These are phyloP conservation scores for Guillardia theta DNA, from an alignment of 78 protist genomes.

Conservation along the genomic window DNA sequence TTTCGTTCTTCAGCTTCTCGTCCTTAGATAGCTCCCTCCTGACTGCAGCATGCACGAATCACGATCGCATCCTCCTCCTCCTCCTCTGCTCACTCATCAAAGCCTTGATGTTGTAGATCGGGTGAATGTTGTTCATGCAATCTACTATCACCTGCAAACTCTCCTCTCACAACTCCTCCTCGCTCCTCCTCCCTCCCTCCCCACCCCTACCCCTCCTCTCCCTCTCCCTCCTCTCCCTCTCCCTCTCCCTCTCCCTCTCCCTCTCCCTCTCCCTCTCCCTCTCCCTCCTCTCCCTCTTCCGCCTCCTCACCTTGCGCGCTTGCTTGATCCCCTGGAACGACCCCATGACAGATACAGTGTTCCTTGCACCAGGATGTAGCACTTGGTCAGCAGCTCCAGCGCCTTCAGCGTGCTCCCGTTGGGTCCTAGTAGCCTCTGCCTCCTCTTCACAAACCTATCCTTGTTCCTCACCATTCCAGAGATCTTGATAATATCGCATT, in stretches of 20 bases:
- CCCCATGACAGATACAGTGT: constrained; percentile 94
- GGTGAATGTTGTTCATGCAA: constrained; percentile 96
- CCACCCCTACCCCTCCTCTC: background rate
- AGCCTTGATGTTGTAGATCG: constrained; percentile 92
- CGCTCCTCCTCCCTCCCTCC: background rate
- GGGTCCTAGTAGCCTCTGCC: constrained; percentile 97
- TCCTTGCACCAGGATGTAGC: constrained; percentile 96
- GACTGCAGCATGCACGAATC: constrained; percentile 49
- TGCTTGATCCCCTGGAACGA: constrained; percentile 18
- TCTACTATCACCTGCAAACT: constrained; percentile 80
- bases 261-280: background rate
- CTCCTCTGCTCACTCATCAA: background rate
- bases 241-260: background rate
- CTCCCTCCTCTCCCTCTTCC: background rate
- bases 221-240: background rate
- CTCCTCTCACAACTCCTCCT: background rate
- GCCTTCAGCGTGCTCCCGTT: constrained; percentile 93
- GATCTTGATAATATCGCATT: constrained; percentile 61
- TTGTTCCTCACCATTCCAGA: constrained; percentile 64
- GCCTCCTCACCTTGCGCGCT: constrained; percentile 1
- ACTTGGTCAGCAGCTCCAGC: constrained; percentile 90
- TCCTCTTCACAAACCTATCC: constrained; percentile 92
- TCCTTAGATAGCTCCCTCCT: constrained; percentile 91
- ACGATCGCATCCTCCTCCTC: background rate
- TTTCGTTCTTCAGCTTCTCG: constrained; percentile 74